Base-by-base conservation (phyloP, 129 eudicot genomes). In the Pittosporum tobira region DNA sequence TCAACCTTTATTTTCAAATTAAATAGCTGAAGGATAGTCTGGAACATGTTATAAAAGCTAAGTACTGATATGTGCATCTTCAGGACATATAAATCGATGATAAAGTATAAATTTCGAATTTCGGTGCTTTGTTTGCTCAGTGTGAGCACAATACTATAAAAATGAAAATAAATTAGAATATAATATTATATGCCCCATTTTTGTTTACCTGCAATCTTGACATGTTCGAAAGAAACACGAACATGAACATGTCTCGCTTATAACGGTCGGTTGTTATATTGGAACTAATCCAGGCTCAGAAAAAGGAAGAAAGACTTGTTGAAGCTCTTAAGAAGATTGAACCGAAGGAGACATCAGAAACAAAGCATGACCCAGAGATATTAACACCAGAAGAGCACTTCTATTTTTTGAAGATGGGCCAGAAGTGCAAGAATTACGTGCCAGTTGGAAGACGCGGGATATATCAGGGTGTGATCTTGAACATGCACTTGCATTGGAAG, bases 401-500 rank as follows among this genome's bases (percentile, higher is more conserved):
- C 59, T 91, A 80, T 76, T 91, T 86, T 61, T 63, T 86, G 64
- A 86, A 86, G 62, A 91, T 86, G 95, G 98, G 98, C 28, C 78
- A 62, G 24, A 91, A 91, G 57, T 70, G 87, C 84, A 91, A 81
- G 74, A 86, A 91, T 34, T 91, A 91, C 40, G 98, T 91, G 34
- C 98, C 98, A 0, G 65, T 91, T 47, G 96, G 98, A 61, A 78
- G 98, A 58, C 73, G 98, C 19, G 98, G 98, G 12, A 73, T 91
- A 40, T 91, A 80, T 61, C 94, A 86, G 44, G 98, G 98, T 45
- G 98, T 91, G 20, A 83, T 91, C 64, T 71, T 91, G 28, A 91
- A 91, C 75, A 91, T 91, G 98, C 98, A 91, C 75, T 81, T 91
- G 75, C 98, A 91, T 58, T 91, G 98, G 98, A 91, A 91, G 69